phyloP scores from a whole-genome alignment of 163 green algal genomes.

The Chloromonas sp. region DNA sequence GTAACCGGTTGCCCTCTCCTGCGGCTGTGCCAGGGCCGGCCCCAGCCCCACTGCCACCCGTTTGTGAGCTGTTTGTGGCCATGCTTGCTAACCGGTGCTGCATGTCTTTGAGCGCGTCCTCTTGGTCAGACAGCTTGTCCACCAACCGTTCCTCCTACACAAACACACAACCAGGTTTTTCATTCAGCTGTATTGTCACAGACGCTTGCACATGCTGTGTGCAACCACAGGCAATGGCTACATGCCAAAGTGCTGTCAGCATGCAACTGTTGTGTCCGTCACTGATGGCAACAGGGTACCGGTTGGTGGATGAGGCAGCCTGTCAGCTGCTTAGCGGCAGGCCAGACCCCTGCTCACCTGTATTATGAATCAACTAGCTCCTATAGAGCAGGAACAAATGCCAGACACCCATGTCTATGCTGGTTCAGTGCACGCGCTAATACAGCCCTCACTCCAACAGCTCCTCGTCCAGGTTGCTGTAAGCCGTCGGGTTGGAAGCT shows the following conservation, averaged over 20 bases:
- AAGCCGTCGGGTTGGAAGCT: too few relatives aligned
- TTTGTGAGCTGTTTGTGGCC: neutral
- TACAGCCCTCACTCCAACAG: too few relatives aligned
- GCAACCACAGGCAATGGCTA: neutral
- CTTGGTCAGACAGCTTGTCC: neutral
- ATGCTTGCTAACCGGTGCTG: neutral
- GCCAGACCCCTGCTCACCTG: too few relatives aligned
- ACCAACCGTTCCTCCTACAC: neutral
- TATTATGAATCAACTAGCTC: too few relatives aligned
- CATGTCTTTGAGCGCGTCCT: neutral
- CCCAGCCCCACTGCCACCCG: neutral
- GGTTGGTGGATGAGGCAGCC: too few relatives aligned
- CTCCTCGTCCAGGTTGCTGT: neutral
- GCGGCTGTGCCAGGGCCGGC: neutral
- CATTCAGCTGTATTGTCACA: neutral
- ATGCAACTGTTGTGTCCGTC: too few relatives aligned
- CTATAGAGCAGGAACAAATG: too few relatives aligned
- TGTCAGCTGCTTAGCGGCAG: too few relatives aligned
- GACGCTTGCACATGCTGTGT: neutral
- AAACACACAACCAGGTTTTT: neutral
- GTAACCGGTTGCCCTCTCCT: neutral
- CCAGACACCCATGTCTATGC: too few relatives aligned
- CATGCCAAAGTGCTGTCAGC: neutral
- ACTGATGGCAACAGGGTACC: too few relatives aligned
- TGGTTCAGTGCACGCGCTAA: too few relatives aligned